phyloP scores from a whole-genome alignment of 495 filamentous ascomycete species.

The Talaromyces borbonicus region DNA sequence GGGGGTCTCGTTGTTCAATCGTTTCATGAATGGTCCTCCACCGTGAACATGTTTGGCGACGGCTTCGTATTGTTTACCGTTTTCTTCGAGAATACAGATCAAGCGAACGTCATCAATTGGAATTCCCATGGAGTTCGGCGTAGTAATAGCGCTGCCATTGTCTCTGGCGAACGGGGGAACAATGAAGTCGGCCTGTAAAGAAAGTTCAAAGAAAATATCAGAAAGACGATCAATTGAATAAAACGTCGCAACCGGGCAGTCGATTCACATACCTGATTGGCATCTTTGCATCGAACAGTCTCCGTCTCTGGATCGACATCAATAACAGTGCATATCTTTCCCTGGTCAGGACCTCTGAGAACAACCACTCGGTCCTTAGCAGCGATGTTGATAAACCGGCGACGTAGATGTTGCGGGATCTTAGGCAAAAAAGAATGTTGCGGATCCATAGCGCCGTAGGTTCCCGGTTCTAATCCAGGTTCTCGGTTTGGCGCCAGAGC shows the following conservation, averaged over 20 bases:
- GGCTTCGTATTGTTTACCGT: conserved; percentile 55
- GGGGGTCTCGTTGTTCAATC: conserved; percentile 23
- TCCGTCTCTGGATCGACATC: conserved; percentile 47
- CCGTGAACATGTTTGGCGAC: conserved; percentile 58
- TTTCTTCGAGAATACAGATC: conserved; percentile 63
- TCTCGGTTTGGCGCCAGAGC: conserved; percentile 66
- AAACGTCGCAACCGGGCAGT: too few species aligned
- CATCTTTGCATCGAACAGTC: conserved; percentile 48
- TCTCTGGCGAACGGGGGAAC: conserved; percentile 45
- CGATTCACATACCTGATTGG: conserved; percentile 63
- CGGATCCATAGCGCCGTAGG: conserved; percentile 42
- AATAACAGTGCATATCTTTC: conserved; percentile 63
- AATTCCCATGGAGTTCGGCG: conserved; percentile 40
- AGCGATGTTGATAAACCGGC: conserved; percentile 52
- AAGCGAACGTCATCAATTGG: conserved; percentile 64
- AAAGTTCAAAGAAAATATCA: conserved; percentile 8
- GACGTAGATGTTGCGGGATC: conserved; percentile 36
- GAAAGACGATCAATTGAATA: too few species aligned
- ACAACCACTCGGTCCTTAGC: conserved; percentile 69
- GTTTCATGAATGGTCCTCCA: conserved; percentile 25
- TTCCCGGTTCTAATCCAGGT: conserved; percentile 36
- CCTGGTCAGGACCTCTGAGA: conserved; percentile 63
- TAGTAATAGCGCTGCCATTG: conserved; percentile 25
- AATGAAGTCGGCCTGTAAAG: conserved; percentile 43
- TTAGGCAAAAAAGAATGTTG: conserved; percentile 23